These are phyloP conservation scores for Sodiomyces alkalinus DNA, from an alignment of 2,329 filamentous ascomycete species.

Conservation along the genomic window DNA sequence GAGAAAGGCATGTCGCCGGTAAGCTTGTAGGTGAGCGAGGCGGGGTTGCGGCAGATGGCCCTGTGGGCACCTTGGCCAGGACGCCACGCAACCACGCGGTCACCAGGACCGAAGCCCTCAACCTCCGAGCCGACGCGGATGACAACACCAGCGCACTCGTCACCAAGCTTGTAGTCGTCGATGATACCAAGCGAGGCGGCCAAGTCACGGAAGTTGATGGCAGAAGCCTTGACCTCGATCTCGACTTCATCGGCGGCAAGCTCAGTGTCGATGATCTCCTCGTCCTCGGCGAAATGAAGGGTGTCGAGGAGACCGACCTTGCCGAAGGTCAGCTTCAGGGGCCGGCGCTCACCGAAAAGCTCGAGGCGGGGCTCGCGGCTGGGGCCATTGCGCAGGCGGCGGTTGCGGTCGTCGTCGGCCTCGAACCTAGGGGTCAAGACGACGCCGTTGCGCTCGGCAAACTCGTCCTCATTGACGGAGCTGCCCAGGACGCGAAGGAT, in stretches of 20 bases:
- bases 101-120: slow-evolving; percentile 13
- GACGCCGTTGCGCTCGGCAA: slow-evolving; percentile 10
- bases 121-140: slow-evolving; percentile 8
- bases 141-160: slow-evolving; percentile 14
- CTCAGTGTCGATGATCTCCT: slow-evolving; percentile 4
- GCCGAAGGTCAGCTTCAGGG: slow-evolving; percentile 9
- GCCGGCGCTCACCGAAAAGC: slow-evolving; percentile 5
- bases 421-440: slow-evolving; percentile 11
- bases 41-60: slow-evolving; percentile 14
- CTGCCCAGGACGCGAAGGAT: slow-evolving; percentile 8
- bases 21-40: slow-evolving; percentile 14
- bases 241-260: slow-evolving; percentile 13
- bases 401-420: slow-evolving; percentile 11
- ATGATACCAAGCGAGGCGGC: slow-evolving; percentile 13
- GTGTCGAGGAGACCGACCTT: slow-evolving; percentile 13
- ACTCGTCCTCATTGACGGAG: slow-evolving; percentile 10
- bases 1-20: slow-evolving; percentile 11
- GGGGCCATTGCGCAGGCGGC: slow-evolving; percentile 11
- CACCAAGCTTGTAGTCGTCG: slow-evolving; percentile 9
- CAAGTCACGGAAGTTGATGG: slow-evolving; percentile 21
- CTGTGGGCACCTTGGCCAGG: slow-evolving; percentile 11
- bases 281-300: slow-evolving; percentile 13
- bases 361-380: slow-evolving; percentile 10
- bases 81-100: slow-evolving; percentile 13
- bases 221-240: slow-evolving; percentile 14